Conservation (phyloP, 2,329 filamentous ascomycete species). For the Paecilomyces formosus region DNA sequence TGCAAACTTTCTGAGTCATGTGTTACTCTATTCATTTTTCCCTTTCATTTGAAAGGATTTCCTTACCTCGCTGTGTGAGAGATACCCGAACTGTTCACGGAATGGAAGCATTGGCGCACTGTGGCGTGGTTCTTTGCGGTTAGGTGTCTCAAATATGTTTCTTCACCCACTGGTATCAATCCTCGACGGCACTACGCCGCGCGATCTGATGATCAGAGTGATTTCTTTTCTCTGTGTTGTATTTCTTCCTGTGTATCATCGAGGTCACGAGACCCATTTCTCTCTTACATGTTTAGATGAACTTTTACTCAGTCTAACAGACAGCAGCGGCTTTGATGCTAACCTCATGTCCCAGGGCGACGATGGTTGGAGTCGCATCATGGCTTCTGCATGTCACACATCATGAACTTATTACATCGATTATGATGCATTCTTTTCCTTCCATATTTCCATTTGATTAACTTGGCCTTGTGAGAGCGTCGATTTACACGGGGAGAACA, state of each 20-base stretch:
- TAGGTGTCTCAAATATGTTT: neutral
- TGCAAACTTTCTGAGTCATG: neutral
- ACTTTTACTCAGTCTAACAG: neutral
- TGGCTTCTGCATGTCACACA: neutral
- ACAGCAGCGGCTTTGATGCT: neutral
- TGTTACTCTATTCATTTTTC: neutral
- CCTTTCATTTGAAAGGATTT: constrained; percentile 1
- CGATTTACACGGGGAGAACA: neutral
- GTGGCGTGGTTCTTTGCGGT: neutral
- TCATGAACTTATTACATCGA: neutral
- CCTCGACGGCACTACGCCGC: neutral
- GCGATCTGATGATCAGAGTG: neutral
- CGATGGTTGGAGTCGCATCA: neutral
- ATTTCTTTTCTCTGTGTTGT: neutral
- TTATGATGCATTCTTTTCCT: neutral
- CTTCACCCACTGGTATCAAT: neutral
- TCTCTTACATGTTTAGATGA: neutral
- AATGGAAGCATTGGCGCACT: neutral
- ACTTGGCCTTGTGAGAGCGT: neutral
- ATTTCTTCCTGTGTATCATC: neutral
- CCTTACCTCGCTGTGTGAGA: constrained; percentile 8
- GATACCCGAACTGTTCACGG: constrained; percentile 12
- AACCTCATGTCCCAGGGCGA: constrained; percentile 4
- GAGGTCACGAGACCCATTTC: neutral
- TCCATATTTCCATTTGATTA: neutral